Evolutionary conservation across 768 basidiomycete genomes (phyloP).

Genomic region (Rhodotorula paludigena): DNA sequence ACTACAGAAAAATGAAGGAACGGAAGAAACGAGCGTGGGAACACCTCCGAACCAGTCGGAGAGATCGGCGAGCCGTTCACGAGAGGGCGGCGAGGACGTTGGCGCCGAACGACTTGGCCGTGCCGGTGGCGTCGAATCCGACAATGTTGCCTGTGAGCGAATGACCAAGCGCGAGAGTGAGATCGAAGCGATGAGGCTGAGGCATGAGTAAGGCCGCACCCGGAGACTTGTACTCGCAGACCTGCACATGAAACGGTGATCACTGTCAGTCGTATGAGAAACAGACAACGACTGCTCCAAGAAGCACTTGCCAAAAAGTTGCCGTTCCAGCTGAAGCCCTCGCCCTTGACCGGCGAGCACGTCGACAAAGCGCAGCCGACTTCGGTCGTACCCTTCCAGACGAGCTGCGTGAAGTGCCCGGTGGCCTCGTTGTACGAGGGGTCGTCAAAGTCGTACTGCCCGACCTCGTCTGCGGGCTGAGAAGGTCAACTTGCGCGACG

Average conservation of each 20-base stretch:
- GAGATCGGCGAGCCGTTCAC: neutral
- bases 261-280: no score
- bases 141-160: slow-evolving; percentile 1
- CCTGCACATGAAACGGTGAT: no score
- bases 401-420: slow-evolving; percentile 23
- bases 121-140: neutral
- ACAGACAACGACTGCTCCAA: no score
- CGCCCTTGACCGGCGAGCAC: slow-evolving; percentile 27
- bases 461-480: slow-evolving; percentile 31
- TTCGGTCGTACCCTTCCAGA: slow-evolving; percentile 43
- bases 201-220: neutral
- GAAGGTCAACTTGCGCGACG: neutral
- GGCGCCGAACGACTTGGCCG: neutral
- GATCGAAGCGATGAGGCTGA: neutral
- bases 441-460: slow-evolving; percentile 38
- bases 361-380: slow-evolving; percentile 43
- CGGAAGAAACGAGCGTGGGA: neutral
- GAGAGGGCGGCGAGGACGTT: neutral
- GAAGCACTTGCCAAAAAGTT: no score
- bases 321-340: neutral
- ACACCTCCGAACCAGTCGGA: neutral
- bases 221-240: neutral
- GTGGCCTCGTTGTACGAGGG: slow-evolving; percentile 38
- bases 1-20: no score
- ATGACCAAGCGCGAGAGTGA: neutral